These are phyloP conservation scores for Excoecaria cochinchinensis DNA, from an alignment of 345 rosid genomes.

Conservation along the genomic window DNA sequence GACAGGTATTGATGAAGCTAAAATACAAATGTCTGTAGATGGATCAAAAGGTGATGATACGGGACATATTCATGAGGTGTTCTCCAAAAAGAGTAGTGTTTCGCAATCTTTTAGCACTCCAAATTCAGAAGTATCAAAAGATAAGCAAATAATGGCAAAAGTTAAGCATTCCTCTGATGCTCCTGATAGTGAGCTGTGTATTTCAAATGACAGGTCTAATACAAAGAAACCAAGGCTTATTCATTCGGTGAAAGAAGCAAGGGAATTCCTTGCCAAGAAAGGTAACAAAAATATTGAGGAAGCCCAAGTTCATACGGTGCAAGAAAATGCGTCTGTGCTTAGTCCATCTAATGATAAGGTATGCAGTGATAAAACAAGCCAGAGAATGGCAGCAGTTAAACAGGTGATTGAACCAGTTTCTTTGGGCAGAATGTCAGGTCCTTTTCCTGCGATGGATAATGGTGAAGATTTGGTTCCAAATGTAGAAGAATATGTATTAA, in stretches of 20 bases:
- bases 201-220: constrained; percentile 22
- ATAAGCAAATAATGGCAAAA: constrained; percentile 22
- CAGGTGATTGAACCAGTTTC: constrained; percentile 13
- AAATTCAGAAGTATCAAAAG: constrained; percentile 25
- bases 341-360: constrained; percentile 19
- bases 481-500: constrained; percentile 23
- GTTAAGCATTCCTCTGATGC: constrained; percentile 35
- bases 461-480: constrained; percentile 22
- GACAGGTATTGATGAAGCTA: constrained; percentile 25
- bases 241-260: constrained; percentile 81
- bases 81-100: constrained; percentile 30
- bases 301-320: constrained; percentile 18
- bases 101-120: constrained; percentile 29
- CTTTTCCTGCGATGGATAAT: constrained; percentile 25
- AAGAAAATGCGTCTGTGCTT: constrained; percentile 27
- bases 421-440: constrained; percentile 28
- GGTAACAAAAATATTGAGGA: constrained; percentile 27
- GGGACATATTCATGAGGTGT: constrained; percentile 20
- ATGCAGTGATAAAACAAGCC: constrained; percentile 24
- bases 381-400: constrained; percentile 22
- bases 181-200: constrained; percentile 25
- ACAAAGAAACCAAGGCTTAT: constrained; percentile 56
- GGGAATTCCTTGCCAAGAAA: constrained; percentile 62
- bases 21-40: neutral
- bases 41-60: constrained; percentile 20